Base-by-base conservation (phyloP, 2,329 filamentous ascomycete species). In the Alternaria incomplexa region DNA sequence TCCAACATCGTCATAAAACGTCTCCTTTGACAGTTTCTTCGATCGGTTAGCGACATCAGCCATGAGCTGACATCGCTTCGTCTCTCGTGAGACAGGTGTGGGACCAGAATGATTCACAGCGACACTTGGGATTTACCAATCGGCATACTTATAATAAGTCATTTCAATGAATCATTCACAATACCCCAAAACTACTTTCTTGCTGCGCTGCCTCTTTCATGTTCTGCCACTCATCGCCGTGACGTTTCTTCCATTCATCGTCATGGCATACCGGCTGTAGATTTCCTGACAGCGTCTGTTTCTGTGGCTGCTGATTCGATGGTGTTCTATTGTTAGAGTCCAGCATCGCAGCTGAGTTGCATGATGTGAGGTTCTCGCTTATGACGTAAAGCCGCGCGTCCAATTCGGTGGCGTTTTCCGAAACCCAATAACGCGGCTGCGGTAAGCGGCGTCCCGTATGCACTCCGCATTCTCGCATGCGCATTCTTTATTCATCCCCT, bases 31-130 rank as follows among this genome's bases (percentile, higher is more conserved):
- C 52, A 55, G 30, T 45, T 60, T 65, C 46, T 48, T 52, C 30
- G 23, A 58, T 58, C 55, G 30, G 50, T 44, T 48, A 61, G 57
- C 55, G 40, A 56, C 26, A 46, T 44, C 61, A 53, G 60, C 59
- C n/a, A 44, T 23, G 28, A 57, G 60, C 58, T 62, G 61, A 61
- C 44, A 20, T 64, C 62, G 48, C 60, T 62, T 56, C 60, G 62
- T 65, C 58, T 70, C 63, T 36, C 7, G 36, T 53, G 63, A 62
- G 63, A 63, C 61, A 60, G 48, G 50, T 45, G 44, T 63, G 47
- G 56, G 55, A 58, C 43, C 47, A 17, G 40, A 53, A 54, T 57
- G 45, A 22, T 56, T 61, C 44, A 17, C 36, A 36, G 53, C 45
- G 32, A 51, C 11, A 36, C 15, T 58, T 40, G 59, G 7, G 47